Evolutionary conservation across 2,329 filamentous ascomycete genomes (phyloP), one percentile per base, ranked within the genome.

Genomic region (Fusarium liriodendri): DNA sequence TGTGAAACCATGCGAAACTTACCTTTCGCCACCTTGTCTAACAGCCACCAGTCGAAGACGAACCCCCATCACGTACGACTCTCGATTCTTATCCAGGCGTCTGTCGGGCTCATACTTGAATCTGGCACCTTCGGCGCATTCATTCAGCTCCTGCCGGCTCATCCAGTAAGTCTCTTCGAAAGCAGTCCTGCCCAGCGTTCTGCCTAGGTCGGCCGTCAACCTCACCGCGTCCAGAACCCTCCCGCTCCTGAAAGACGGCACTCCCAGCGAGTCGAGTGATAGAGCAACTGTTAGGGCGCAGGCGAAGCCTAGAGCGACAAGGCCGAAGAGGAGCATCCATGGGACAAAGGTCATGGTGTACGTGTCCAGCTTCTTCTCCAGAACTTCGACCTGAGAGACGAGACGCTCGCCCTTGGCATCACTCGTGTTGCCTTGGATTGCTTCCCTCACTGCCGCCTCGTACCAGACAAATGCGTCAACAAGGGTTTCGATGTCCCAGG

Each of bases 321-420:
- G 71, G 22, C 71, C 68, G 8, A 52, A 40, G 25, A 73, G 47
- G 4, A 74, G 64, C 11, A 73, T 71, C 71, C 67, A 73, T 10
- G 71, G 71, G 32, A 69, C 60, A n/a, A 69, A 74, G 2, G 71
- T 74, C 61, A 74, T 74, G 27, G 68, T 37, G 11, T 74, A 73
- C 38, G 5, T 29, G 13, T 62, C 20, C 8, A 47, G 13, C 11
- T 57, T 58, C 11, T 58, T 68, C 16, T 52, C 16, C 9, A 62
- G 42, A 9, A 52, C 57, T 5, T 68, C 40, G 11, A 68, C 40
- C 9, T 67, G 33, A 25, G 64, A 71, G 20, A 40, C 25, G 9
- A 54, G 25, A 6, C 40, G 40, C 27, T 54, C 59, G 4, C 50
- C 29, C 6, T n/a, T 61, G 5, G 11, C 16, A 2, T n/a, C 2